Conservation (phyloP, 2,329 filamentous ascomycete genomes). For the Zymoseptoria pseudotritici region DNA sequence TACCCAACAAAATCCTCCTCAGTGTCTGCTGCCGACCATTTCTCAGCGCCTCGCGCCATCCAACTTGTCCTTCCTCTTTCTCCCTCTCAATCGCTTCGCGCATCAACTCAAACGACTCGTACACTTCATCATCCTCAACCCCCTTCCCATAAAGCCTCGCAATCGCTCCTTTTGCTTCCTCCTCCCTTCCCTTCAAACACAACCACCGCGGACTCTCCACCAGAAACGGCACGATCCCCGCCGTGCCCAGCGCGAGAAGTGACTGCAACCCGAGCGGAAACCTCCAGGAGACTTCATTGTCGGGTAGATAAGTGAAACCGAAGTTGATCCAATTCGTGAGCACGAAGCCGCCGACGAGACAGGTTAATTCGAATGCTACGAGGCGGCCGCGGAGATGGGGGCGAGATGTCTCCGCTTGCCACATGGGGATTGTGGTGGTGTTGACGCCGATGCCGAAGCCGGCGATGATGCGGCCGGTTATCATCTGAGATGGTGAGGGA, state of each 20-base stretch:
- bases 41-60: constrained; percentile 50
- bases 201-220: constrained; percentile 42
- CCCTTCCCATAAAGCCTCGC: constrained; percentile 43
- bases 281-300: constrained; percentile 37
- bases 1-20: constrained; percentile 55
- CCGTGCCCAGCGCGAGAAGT: constrained; percentile 42
- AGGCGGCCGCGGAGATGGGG: constrained; percentile 53
- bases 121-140: constrained; percentile 49
- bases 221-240: constrained; percentile 36
- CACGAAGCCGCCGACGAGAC: constrained; percentile 44
- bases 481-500: constrained; percentile 35
- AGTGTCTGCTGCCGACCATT: constrained; percentile 59
- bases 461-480: constrained; percentile 46
- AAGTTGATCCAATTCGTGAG: constrained; percentile 49
- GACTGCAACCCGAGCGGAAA: constrained; percentile 49
- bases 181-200: constrained; percentile 37
- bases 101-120: constrained; percentile 12
- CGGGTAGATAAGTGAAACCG: constrained; percentile 33
- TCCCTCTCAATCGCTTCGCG: constrained; percentile 10
- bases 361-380: constrained; percentile 53
- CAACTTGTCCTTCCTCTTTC: constrained; percentile 19
- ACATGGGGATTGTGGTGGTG: constrained; percentile 48
- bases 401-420: constrained; percentile 47
- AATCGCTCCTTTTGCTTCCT: constrained; percentile 44
- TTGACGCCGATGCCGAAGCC: constrained; percentile 52